Base-by-base conservation (phyloP, 192 early-diverging fungal genomes). In the Jimgerdemannia flammicorona region DNA sequence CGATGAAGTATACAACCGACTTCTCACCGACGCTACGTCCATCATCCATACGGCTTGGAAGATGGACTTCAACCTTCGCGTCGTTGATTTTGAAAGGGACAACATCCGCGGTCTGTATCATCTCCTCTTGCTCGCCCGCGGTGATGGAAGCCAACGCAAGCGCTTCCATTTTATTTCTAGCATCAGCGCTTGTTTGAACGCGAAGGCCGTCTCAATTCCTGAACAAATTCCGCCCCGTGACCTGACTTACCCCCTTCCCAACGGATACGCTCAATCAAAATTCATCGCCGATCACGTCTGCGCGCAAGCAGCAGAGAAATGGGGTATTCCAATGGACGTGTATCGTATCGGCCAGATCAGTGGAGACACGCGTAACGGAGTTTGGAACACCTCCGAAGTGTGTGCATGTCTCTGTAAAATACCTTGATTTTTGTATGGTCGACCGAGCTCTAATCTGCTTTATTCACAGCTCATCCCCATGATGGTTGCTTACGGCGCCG, bases 21-120 rank as follows among this genome's bases (percentile, higher is more conserved):
- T 83, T 1, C 71, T 78, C 20, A 6, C 65, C 9, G 76, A 79
- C 72, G 75, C 77, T 17, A 83, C 76, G 10, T 71, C 79, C 4
- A 67, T 83, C 44, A 68, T 73, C 7, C 82, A 83, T 44, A 72
- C 67, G n/a, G 82, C 82, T 6, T 83, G 82, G 82, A 54, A 77
- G 11, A n/a, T 83, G 7, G 74, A 80, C 17, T 83, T 83, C 66
- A 77, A 80, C 39, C 76, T 78, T 39, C 68, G 76, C 14, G 73
- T 83, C 42, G 63, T 43, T 44, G 72, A 77, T n/a, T 81, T 69
- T 73, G 80, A 77, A 7, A 74, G 75, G 19, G 75, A 72, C n/a
- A 75, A 70, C 66, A 74, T 81, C 40, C 3, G 20, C 29, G 76
- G 76, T 6, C 70, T 81, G 17, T 74, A 78, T 43, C 70, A 74